Conservation (phyloP, 1,284 basidiomycete species). For the Blastosporella zonata region DNA sequence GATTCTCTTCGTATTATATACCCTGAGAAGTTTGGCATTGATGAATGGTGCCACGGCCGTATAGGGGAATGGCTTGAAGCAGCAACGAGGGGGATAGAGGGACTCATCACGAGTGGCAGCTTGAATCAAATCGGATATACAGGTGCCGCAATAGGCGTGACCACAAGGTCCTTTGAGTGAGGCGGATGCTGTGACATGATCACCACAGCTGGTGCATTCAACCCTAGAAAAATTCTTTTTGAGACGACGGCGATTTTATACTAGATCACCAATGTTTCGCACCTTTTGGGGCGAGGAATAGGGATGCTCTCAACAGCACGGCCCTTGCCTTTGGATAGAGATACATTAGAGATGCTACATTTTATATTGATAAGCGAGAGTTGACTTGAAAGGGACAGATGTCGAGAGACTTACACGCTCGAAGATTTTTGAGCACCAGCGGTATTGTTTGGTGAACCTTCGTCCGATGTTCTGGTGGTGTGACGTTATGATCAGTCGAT, state of each 20-base stretch:
- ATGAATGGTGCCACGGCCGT: constrained; percentile 25
- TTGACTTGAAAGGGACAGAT: neutral
- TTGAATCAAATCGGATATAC: constrained; percentile 26
- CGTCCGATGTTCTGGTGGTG: no score
- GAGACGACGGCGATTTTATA: neutral
- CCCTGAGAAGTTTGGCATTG: constrained; percentile 13
- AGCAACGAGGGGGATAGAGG: constrained; percentile 38
- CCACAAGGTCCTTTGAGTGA: constrained; percentile 29
- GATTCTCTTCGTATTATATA: constrained; percentile 30
- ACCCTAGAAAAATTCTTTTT: constrained; percentile 17
- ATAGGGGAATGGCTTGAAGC: constrained; percentile 30
- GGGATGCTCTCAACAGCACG: neutral
- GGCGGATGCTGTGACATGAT: constrained; percentile 16
- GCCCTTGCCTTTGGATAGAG: neutral
- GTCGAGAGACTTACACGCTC: neutral
- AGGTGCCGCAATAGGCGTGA: constrained; percentile 29
- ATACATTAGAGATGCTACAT: neutral
- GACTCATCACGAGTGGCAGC: constrained; percentile 35
- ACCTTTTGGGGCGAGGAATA: neutral
- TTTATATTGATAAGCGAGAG: neutral
- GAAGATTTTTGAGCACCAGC: neutral
- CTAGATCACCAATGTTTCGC: no score
- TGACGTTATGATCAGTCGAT: neutral
- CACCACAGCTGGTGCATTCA: constrained; percentile 31
- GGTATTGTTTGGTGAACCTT: no score